Conservation (phyloP, 306 rosid genomes). For the Leucaena leucocephala region DNA sequence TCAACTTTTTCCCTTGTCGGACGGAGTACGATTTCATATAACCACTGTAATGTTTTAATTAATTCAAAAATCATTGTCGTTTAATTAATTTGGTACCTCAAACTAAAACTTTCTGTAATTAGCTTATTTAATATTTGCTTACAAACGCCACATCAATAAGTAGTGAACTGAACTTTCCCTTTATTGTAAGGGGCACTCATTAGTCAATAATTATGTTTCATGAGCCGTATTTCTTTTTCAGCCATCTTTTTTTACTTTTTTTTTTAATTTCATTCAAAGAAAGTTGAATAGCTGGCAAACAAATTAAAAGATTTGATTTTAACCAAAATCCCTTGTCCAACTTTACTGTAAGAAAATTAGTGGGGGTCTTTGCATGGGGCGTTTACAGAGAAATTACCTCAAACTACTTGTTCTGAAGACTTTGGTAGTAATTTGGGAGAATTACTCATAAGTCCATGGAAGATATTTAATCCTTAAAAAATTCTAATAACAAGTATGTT, state of each 20-base stretch:
- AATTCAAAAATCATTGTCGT: constrained; percentile 23
- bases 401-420: neutral
- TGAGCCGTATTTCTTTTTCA: constrained; percentile 21
- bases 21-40: constrained; percentile 44
- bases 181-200: constrained; percentile 26
- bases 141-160: neutral
- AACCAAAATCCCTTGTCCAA: constrained; percentile 16
- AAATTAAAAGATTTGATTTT: constrained; percentile 30
- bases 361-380: neutral
- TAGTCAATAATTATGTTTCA: constrained; percentile 12
- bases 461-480: neutral
- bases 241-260: constrained; percentile 29
- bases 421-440: neutral
- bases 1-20: constrained; percentile 56
- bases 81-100: neutral
- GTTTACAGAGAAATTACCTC: neutral
- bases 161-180: neutral
- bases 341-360: neutral
- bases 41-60: neutral
- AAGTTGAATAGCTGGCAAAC: constrained; percentile 15
- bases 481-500: neutral
- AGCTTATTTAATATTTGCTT: neutral
- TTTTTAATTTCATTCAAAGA: neutral
- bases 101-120: neutral
- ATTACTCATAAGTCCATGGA: neutral